phyloP scores from a whole-genome alignment of 345 rosid genomes.

The Brassica cretica region DNA sequence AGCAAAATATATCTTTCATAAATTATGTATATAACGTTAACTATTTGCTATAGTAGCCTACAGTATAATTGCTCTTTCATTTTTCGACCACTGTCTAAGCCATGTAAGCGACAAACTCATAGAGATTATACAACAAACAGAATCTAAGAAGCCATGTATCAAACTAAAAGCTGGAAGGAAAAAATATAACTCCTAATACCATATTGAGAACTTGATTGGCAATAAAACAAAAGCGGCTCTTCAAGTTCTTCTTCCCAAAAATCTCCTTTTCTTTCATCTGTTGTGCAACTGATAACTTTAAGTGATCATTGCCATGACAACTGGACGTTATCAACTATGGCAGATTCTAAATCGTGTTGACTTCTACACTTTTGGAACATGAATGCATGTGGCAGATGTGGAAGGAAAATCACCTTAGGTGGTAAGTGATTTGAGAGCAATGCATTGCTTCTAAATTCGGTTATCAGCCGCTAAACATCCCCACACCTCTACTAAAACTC shows the following conservation, averaged over 20 bases:
- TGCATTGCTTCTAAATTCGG: conserved; percentile 63
- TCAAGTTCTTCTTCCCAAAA: not conserved
- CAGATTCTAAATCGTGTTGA: not conserved
- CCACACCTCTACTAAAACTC: not conserved
- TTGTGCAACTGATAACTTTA: too few species aligned
- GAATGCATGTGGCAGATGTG: not conserved
- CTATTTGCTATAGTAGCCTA: too few species aligned
- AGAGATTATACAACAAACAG: not conserved
- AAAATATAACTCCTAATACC: too few species aligned
- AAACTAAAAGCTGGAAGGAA: too few species aligned
- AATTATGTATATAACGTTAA: too few species aligned
- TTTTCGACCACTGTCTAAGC: not conserved
- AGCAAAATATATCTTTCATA: too few species aligned
- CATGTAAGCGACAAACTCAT: not conserved
- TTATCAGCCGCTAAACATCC: not conserved
- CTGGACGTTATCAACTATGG: too few species aligned
- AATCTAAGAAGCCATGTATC: not conserved
- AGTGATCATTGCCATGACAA: too few species aligned
- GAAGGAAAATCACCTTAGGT: conserved; percentile 68
- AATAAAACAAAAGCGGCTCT: not conserved
- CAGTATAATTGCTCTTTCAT: too few species aligned
- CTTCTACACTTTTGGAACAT: not conserved
- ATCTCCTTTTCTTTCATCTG: too few species aligned
- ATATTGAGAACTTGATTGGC: not conserved
- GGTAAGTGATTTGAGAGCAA: conserved; percentile 94